These are phyloP conservation scores for Kuraishia capsulata DNA, from an alignment of 805 yeast genomes.

Conservation along the genomic window DNA sequence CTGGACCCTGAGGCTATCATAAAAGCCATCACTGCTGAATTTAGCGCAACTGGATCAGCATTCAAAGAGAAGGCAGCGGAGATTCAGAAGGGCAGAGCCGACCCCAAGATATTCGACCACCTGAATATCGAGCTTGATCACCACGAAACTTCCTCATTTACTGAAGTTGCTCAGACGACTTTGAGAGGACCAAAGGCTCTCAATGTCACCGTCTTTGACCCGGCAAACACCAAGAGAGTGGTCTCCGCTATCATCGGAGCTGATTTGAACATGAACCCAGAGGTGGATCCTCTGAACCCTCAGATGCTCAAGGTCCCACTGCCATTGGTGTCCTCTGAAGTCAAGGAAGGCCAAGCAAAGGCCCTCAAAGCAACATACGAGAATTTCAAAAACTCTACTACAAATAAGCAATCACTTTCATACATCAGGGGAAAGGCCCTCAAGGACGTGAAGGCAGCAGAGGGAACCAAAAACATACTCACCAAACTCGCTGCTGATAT, in stretches of 20 bases:
- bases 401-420: conserved; percentile 39
- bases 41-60: conserved; percentile 36
- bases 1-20: conserved; percentile 22
- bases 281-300: conserved; percentile 59
- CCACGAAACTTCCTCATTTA: conserved; percentile 36
- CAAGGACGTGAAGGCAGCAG: conserved; percentile 36
- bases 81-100: conserved; percentile 60
- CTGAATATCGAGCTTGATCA: conserved; percentile 42
- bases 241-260: conserved; percentile 64
- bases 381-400: conserved; percentile 42
- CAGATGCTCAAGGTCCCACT: conserved; percentile 66
- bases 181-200: conserved; percentile 59
- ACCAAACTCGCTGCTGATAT: conserved; percentile 47
- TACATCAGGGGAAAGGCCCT: conserved; percentile 49
- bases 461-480: conserved; percentile 46
- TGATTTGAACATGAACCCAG: conserved; percentile 71
- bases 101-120: conserved; percentile 56
- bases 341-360: conserved; percentile 46
- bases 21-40: conserved; percentile 29
- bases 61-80: conserved; percentile 52
- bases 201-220: conserved; percentile 81
- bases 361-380: conserved; percentile 62
- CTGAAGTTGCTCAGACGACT: conserved; percentile 62
- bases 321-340: conserved; percentile 67
- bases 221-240: conserved; percentile 58